Evolutionary conservation across 768 basidiomycete species (phyloP), one percentile per base, ranked within the genome.

Genomic region (Psilocybe sp.): DNA sequence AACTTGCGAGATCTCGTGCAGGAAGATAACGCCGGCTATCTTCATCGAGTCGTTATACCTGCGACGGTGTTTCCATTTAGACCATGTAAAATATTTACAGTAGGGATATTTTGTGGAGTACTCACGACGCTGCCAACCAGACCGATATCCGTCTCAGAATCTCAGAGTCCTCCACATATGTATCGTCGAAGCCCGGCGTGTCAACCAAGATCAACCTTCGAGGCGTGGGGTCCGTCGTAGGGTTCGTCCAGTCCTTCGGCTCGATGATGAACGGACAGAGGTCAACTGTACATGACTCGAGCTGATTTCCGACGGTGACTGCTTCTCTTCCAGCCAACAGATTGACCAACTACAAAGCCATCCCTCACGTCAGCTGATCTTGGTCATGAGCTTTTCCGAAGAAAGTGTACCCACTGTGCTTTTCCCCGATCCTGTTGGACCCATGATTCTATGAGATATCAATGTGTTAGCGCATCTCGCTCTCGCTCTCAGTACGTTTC

Each of bases 1-100:
- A 55, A 61, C 60, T 41, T 75, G 71, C 11, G 65, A 58, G 57
- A 76, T 74, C 20, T 73, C 69, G 56, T 76, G 75, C 58, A 76
- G 68, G 57, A 74, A 77, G 36, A 77, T 64, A 59, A 77, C 64
- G 10, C 75, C 75, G 2, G 55, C 53, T 28, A 67, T 42, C 44
- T 59, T 74, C 46, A 69, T 60, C 11, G 56, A 28, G n/a, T 52
- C 45, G 32, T 52, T 31, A 44, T 68, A 65, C 9, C 65, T 68
- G 18, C n/a, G 23, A 28, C 20, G n/a, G 12, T 31, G 9, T 44
- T 12, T 13, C 43, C 12, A 13, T 31, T 15, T 14, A 18, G 20
- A 11, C 23, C 19, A n/a, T 2, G 15, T 10, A 4, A 9, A n/a
- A 37, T 15, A 32, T 32, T 35, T 1, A 45, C 31, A 18, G 18